phyloP scores from a whole-genome alignment of 1,284 basidiomycete species.

The Cryptococcus neoformans region DNA sequence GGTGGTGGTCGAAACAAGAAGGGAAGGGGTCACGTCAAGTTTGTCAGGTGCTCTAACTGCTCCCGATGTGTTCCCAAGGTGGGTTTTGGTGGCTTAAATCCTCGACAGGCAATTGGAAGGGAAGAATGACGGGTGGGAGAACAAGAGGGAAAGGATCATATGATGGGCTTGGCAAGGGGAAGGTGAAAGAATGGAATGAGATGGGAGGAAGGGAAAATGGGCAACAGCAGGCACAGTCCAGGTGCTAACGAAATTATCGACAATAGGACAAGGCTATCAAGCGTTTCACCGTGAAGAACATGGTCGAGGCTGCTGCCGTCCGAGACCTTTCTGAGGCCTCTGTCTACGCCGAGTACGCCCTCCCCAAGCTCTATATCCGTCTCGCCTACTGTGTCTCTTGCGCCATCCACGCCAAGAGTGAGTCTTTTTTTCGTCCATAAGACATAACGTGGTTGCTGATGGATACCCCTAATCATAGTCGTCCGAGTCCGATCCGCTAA shows the following conservation, averaged over 20 bases:
- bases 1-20: slow-evolving; percentile 98
- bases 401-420: slow-evolving; percentile 97
- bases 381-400: slow-evolving; percentile 99
- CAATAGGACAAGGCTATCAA: slow-evolving; percentile 97
- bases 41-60: slow-evolving; percentile 96
- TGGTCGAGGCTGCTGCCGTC: slow-evolving; percentile 98
- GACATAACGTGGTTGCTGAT: too few species aligned
- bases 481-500: slow-evolving; percentile 93
- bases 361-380: slow-evolving; percentile 99
- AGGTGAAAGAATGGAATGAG: too few species aligned
- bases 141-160: too few species aligned
- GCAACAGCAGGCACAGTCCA: background rate
- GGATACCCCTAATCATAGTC: slow-evolving; percentile 53
- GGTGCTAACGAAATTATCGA: slow-evolving; percentile 6
- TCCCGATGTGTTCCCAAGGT: slow-evolving; percentile 77
- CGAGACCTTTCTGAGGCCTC: slow-evolving; percentile 96
- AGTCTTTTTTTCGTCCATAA: slow-evolving; percentile 46
- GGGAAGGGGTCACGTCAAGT: slow-evolving; percentile 92
- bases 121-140: background rate
- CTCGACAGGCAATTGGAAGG: background rate
- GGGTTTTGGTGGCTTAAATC: slow-evolving; percentile 12
- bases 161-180: background rate
- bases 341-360: slow-evolving; percentile 93
- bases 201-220: background rate
- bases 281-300: slow-evolving; percentile 99